Evolutionary conservation across 768 basidiomycete species (phyloP).

Genomic region (Phanerodontia chrysosporium): DNA sequence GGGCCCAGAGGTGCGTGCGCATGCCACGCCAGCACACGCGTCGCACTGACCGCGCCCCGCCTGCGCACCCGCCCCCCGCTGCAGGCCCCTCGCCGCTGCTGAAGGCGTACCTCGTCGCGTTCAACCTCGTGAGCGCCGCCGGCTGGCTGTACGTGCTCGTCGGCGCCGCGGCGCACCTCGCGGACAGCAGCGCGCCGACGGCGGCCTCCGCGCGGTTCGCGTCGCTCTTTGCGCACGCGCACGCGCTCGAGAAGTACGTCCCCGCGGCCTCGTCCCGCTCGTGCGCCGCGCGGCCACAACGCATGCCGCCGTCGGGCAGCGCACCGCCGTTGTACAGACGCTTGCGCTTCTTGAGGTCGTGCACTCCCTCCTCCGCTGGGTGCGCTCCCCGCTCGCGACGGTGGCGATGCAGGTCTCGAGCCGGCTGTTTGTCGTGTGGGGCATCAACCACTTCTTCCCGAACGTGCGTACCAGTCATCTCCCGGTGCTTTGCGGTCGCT

Average conservation of each 20-base stretch:
- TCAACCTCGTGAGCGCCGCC: conserved; percentile 71
- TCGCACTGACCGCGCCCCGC: background rate
- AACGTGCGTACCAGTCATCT: conserved; percentile 41
- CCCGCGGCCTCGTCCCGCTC: conserved; percentile 36
- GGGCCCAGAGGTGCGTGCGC: conserved; percentile 4
- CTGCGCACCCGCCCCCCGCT: background rate
- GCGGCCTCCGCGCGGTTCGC: conserved; percentile 8
- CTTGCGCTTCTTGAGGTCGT: conserved; percentile 80
- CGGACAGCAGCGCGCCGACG: conserved; percentile 8
- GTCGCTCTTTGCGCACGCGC: conserved; percentile 6
- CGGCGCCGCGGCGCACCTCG: conserved; percentile 47
- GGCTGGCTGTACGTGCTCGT: conserved; percentile 76
- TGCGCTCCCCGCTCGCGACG: conserved; percentile 70
- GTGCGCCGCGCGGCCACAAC: conserved; percentile 52
- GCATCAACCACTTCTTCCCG: conserved; percentile 61
- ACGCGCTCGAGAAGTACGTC: conserved; percentile 15
- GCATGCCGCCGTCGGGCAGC: conserved; percentile 55
- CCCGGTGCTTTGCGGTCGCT: conserved; percentile 13
- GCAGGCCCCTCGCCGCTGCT: conserved; percentile 20
- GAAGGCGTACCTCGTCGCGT: conserved; percentile 63
- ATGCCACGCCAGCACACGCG: background rate
- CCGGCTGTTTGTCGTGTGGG: conserved; percentile 84
- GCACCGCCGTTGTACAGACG: conserved; percentile 74
- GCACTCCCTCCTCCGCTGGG: conserved; percentile 77
- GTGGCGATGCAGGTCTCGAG: conserved; percentile 79